Percentiles rank a stretch among this genome's conserved stretches.
phyloP scores from a whole-genome alignment of 495 filamentous ascomycete species.

The Talaromyces proteolyticus region DNA sequence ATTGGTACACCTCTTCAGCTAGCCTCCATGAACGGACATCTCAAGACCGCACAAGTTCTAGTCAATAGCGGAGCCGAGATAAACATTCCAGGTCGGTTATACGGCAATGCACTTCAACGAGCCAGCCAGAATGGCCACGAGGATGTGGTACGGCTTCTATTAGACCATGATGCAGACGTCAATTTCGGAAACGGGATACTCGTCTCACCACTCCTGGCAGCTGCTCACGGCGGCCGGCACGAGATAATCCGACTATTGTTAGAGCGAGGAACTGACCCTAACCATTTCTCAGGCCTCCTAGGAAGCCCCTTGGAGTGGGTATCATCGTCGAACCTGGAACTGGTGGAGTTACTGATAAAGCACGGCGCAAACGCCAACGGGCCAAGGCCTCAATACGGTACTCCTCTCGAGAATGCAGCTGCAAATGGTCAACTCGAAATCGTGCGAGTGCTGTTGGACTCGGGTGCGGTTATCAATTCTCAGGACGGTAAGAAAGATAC shows the following conservation, averaged over 20 bases:
- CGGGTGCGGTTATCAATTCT: conserved; percentile 13
- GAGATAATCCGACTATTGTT: not conserved
- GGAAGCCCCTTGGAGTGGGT: not conserved
- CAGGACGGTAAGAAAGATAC: conserved; percentile 8
- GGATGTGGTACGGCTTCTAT: conserved; percentile 8
- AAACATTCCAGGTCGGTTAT: conserved; percentile 1
- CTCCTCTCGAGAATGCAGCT: not conserved
- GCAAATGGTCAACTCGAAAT: not conserved
- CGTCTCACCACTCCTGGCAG: not conserved
- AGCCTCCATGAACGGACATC: conserved; percentile 1
- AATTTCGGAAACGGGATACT: not conserved
- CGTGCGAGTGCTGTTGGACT: conserved; percentile 1
- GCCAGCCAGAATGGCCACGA: not conserved
- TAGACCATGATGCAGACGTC: conserved; percentile 6
- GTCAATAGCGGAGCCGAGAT: conserved; percentile 7
- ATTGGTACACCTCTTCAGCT: conserved; percentile 5
- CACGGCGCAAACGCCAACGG: conserved; percentile 1
- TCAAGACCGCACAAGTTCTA: conserved; percentile 4
- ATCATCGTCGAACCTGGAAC: not conserved
- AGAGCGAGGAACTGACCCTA: not conserved
- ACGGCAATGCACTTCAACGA: conserved; percentile 9
- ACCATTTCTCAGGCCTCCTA: not conserved
- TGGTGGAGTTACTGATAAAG: not conserved
- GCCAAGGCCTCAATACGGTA: not conserved
- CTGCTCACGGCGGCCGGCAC: not conserved